A percentile compares a stretch with the other conserved stretches of the same genome.
phyloP scores from a whole-genome alignment of 1,139 yeast genomes.

The Scheffersomyces quercinus region DNA sequence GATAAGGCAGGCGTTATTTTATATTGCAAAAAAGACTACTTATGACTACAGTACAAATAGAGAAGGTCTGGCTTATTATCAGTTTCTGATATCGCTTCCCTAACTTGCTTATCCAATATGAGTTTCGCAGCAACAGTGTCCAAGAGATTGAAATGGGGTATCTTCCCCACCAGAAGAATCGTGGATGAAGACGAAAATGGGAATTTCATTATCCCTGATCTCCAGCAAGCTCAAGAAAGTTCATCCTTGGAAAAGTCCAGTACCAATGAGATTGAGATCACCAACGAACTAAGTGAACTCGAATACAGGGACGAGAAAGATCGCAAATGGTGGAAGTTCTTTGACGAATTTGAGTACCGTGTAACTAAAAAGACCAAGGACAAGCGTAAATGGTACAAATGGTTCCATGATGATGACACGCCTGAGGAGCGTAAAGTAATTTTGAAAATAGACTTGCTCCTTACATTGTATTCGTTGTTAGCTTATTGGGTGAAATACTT shows the following conservation, averaged over 20 bases:
- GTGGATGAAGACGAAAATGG: conserved; percentile 34
- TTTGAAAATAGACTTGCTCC: conserved; percentile 58
- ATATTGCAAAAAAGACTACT: too few species aligned
- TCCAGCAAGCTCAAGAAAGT: not conserved
- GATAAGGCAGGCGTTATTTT: too few species aligned
- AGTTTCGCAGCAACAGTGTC: conserved; percentile 5
- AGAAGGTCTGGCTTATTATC: too few species aligned
- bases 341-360: conserved; percentile 62
- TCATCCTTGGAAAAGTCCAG: not conserved
- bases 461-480: conserved; percentile 59
- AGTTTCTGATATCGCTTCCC: too few species aligned
- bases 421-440: conserved; percentile 55
- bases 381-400: conserved; percentile 54
- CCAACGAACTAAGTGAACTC: conserved; percentile 1
- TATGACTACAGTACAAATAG: too few species aligned
- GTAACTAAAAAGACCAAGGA: conserved; percentile 33
- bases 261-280: not conserved
- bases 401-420: conserved; percentile 60
- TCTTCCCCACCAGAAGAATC: conserved; percentile 44
- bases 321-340: conserved; percentile 62
- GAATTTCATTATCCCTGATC: conserved; percentile 1
- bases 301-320: conserved; percentile 63
- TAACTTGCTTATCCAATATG: too few species aligned
- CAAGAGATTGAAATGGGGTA: conserved; percentile 46
- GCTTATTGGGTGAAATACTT: conserved; percentile 71